Evolutionary conservation across 345 rosid genomes (phyloP), one percentile per base, ranked within the genome.

Genomic region (Corymbia maculata): DNA sequence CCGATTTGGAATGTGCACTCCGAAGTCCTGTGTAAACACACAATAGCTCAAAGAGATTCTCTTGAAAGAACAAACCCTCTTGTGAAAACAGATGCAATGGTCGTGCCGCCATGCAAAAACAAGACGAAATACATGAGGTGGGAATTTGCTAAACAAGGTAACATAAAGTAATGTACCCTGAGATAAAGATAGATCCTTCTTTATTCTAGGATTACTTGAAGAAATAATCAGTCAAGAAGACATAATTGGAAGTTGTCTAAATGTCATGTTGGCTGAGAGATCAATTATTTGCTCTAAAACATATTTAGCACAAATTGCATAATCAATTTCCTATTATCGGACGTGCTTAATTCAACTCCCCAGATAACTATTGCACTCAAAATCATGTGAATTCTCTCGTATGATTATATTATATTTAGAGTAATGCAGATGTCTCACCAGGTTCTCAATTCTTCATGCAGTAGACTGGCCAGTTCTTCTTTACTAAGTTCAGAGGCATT

Each of bases 1-100:
- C 99, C 98, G 8, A 96, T 93, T 91, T 94, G 98, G 90, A 93
- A 95, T 6, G 94, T 93, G 88, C 96, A 95, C 57, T 92, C 91
- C 6, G 97, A 59, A 59, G 68, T 59, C 68, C 68, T 26, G 68
- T 6, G 68, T 26, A 59, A 59, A 26, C 68, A 59, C 68, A 0
- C 30, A 0, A 59, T 59, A 59, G 17, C 26, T 14, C 26, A 1
- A 59, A 26, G 30, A 26, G 68, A 59, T 59, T 59, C n/a, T 59
- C 68, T 13, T 6, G 3, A 12, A 59, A 59, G 68, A 59, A 59
- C 66, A 26, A 59, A 2, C 68, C 68, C 30, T 11, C 61, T 22
- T 3, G 68, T 11, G 30, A 5, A 26, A 59, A 59, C 30, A 59
- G 68, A 59, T 59, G 68, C 30, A 59, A 59, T 11, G 26, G 68